Evolutionary conservation across 345 rosid species (phyloP).

Genomic region (Populus alba): DNA sequence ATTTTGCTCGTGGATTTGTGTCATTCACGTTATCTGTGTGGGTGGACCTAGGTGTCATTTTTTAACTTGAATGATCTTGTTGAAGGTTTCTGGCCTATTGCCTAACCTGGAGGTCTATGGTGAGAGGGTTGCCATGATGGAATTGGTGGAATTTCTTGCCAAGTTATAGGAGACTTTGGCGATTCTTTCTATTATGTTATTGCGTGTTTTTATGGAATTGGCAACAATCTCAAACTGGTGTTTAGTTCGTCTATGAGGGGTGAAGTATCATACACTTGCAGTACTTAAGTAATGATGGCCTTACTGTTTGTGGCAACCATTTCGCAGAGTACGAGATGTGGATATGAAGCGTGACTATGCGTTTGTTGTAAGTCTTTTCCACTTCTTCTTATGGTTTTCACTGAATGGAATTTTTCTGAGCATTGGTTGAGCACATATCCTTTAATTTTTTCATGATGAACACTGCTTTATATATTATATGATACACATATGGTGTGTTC

Average conservation of each 20-base stretch:
- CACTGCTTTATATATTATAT: neutral
- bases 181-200: constrained; percentile 66
- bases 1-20: constrained; percentile 34
- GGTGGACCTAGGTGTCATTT: constrained; percentile 30
- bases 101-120: constrained; percentile 92
- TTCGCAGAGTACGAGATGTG: constrained; percentile 99
- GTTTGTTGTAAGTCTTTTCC: constrained; percentile 75
- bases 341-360: constrained; percentile 99
- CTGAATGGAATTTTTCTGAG: neutral
- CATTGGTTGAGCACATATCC: neutral
- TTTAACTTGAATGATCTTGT: constrained; percentile 91
- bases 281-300: constrained; percentile 97
- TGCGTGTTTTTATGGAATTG: constrained; percentile 77
- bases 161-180: constrained; percentile 54
- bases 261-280: constrained; percentile 71
- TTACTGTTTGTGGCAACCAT: constrained; percentile 94
- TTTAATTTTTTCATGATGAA: neutral
- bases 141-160: constrained; percentile 61
- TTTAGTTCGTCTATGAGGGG: constrained; percentile 81
- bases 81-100: constrained; percentile 95
- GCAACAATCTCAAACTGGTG: constrained; percentile 87
- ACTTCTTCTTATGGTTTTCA: neutral
- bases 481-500: constrained; percentile 29
- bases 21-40: constrained; percentile 32
- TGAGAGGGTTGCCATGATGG: constrained; percentile 75